Percentiles rank a stretch among this genome's conserved stretches.
Evolutionary conservation across 306 rosid species (phyloP).

Genomic region (Ormosia emarginata): DNA sequence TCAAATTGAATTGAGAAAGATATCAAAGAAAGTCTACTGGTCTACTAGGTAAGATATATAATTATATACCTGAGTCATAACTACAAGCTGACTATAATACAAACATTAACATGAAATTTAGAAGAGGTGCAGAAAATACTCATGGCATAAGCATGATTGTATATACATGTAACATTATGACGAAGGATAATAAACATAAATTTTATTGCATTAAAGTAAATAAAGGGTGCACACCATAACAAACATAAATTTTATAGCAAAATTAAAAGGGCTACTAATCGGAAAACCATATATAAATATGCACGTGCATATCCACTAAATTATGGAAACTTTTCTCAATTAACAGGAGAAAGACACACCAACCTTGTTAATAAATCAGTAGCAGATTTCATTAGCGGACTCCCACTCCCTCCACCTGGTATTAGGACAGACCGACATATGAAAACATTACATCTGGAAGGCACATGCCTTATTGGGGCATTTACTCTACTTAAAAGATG

Average conservation of each 20-base stretch:
- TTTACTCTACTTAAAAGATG: slow-evolving; percentile 50
- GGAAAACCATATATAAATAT: slow-evolving; percentile 1
- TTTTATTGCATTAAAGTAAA: not conserved
- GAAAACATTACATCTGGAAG: slow-evolving; percentile 65
- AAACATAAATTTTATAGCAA: slow-evolving; percentile 12
- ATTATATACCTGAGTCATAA: not conserved
- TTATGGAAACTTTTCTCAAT: not conserved
- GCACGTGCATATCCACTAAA: not conserved
- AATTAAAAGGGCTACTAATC: not conserved
- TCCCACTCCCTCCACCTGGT: slow-evolving; percentile 71
- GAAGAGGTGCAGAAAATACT: slow-evolving; percentile 6
- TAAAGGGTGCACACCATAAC: slow-evolving; percentile 6
- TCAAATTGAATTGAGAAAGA: not conserved
- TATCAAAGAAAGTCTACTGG: not conserved
- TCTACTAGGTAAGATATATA: not conserved
- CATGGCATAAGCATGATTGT: not conserved
- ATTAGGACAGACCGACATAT: slow-evolving; percentile 67
- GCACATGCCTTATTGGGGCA: slow-evolving; percentile 49
- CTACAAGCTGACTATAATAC: not conserved
- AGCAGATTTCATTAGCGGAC: slow-evolving; percentile 65
- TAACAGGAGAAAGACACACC: not conserved
- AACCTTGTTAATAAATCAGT: slow-evolving; percentile 64
- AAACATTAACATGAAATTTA: slow-evolving; percentile 7
- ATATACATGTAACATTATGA: not conserved
- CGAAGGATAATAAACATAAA: slow-evolving; percentile 9